Conservation (phyloP, 176 grass and related monocot genomes). For the Rhipidocladum racemiflorum region DNA sequence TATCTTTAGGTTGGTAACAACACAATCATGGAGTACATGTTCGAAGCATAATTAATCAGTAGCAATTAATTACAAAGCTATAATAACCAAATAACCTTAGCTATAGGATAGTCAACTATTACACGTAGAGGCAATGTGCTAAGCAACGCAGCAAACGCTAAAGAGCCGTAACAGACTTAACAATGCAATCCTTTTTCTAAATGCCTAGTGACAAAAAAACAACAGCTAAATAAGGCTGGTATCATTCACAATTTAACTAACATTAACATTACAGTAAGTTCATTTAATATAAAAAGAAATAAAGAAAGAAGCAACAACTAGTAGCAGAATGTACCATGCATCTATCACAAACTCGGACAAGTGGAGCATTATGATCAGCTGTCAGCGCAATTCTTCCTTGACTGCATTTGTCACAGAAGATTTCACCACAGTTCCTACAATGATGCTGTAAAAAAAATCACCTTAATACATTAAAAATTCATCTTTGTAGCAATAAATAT, state of each 20-base stretch:
- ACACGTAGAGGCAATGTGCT: neutral
- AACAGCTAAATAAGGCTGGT: neutral
- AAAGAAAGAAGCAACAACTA: slow-evolving; percentile 5
- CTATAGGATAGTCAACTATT: neutral
- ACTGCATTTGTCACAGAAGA: slow-evolving; percentile 98
- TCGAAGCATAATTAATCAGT: neutral
- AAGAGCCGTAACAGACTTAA: neutral
- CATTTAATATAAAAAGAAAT: neutral
- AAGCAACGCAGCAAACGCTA: neutral
- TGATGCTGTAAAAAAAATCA: slow-evolving; percentile 65
- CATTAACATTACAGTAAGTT: neutral
- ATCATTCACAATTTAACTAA: neutral
- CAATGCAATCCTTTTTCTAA: slow-evolving; percentile 2
- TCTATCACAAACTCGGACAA: slow-evolving; percentile 95
- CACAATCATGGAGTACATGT: neutral
- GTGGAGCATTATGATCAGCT: slow-evolving; percentile 83
- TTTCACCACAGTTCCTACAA: slow-evolving; percentile 97
- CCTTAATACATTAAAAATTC: slow-evolving; percentile 16
- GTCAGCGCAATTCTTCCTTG: slow-evolving; percentile 92
- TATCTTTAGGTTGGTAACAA: neutral
- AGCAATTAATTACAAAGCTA: neutral
- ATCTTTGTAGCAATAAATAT: neutral
- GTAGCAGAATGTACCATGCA: slow-evolving; percentile 71
- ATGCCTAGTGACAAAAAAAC: neutral
- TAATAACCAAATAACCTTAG: neutral